Evolutionary conservation across 2,329 filamentous ascomycete species (phyloP).

Genomic region (Pyrenophora seminiperda): DNA sequence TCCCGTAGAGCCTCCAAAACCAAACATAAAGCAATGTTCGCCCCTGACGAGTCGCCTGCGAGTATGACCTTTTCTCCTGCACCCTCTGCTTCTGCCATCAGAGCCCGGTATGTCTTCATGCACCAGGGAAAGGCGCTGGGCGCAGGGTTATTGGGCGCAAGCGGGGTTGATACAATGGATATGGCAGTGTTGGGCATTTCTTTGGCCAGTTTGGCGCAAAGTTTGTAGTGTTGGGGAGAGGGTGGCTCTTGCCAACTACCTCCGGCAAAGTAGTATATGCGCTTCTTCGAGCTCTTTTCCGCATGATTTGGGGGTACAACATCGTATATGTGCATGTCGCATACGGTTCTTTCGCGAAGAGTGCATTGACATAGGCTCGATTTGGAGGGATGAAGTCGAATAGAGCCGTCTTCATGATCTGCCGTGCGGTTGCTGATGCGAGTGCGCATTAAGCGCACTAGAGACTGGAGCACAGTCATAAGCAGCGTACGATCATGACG

Average conservation of each 20-base stretch:
- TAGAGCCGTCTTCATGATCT: slow-evolving; percentile 50
- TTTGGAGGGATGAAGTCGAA: slow-evolving; percentile 45
- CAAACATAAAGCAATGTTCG: slow-evolving; percentile 57
- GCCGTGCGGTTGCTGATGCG: slow-evolving; percentile 39
- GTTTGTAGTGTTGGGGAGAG: slow-evolving; percentile 58
- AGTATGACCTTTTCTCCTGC: slow-evolving; percentile 54
- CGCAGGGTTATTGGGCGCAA: slow-evolving; percentile 61
- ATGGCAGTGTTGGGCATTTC: slow-evolving; percentile 51
- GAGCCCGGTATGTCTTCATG: slow-evolving; percentile 50
- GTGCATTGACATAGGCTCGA: slow-evolving; percentile 42
- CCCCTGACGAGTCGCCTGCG: slow-evolving; percentile 62
- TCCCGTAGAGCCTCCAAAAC: slow-evolving; percentile 48
- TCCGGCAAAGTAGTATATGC: slow-evolving; percentile 62
- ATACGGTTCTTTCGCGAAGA: slow-evolving; percentile 49
- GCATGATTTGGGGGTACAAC: slow-evolving; percentile 33
- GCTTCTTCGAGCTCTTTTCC: slow-evolving; percentile 27
- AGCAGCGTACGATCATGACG: slow-evolving; percentile 48
- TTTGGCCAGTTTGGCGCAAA: slow-evolving; percentile 54
- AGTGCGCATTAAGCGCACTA: slow-evolving; percentile 47
- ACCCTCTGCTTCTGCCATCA: slow-evolving; percentile 49
- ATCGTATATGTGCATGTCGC: slow-evolving; percentile 56
- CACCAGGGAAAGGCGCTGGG: slow-evolving; percentile 56
- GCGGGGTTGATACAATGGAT: slow-evolving; percentile 58
- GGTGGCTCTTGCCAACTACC: slow-evolving; percentile 62
- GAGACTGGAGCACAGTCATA: slow-evolving; percentile 47